Percentiles rank a stretch among this genome's conserved stretches.
Evolutionary conservation across 2,329 filamentous ascomycete genomes (phyloP).

Genomic region (Ascochyta pisi): DNA sequence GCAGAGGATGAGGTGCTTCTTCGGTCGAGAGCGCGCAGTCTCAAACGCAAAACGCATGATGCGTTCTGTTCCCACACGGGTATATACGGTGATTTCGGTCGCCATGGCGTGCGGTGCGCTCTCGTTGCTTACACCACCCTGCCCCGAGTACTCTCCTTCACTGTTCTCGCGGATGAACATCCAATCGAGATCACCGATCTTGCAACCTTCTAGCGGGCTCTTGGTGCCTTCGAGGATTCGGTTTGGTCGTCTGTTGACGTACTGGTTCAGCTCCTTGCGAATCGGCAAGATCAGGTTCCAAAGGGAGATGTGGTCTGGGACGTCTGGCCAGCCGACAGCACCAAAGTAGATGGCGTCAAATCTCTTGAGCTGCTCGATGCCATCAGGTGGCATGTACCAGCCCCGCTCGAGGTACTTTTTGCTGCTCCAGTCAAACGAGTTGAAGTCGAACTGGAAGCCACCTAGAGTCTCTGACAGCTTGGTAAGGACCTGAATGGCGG

Average conservation of each 20-base stretch:
- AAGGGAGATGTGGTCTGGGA: constrained; percentile 71
- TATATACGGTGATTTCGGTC: constrained; percentile 58
- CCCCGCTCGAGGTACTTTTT: constrained; percentile 59
- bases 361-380: constrained; percentile 57
- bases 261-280: constrained; percentile 71
- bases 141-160: constrained; percentile 58
- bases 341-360: constrained; percentile 66
- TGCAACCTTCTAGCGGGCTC: constrained; percentile 50
- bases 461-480: constrained; percentile 54
- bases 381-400: constrained; percentile 61
- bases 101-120: constrained; percentile 51
- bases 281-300: constrained; percentile 73
- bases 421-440: constrained; percentile 59
- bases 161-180: constrained; percentile 58
- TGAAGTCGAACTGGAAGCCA: constrained; percentile 59
- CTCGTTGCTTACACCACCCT: constrained; percentile 54
- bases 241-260: constrained; percentile 69
- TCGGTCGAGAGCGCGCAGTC: constrained; percentile 51
- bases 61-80: constrained; percentile 54
- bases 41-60: constrained; percentile 59
- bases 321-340: constrained; percentile 65
- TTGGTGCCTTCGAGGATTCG: constrained; percentile 52
- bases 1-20: constrained; percentile 58
- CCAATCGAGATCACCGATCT: constrained; percentile 54
- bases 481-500: constrained; percentile 41